phyloP scores from a whole-genome alignment of 2,329 filamentous ascomycete genomes.

The Pseudohalonectria lignicola region DNA sequence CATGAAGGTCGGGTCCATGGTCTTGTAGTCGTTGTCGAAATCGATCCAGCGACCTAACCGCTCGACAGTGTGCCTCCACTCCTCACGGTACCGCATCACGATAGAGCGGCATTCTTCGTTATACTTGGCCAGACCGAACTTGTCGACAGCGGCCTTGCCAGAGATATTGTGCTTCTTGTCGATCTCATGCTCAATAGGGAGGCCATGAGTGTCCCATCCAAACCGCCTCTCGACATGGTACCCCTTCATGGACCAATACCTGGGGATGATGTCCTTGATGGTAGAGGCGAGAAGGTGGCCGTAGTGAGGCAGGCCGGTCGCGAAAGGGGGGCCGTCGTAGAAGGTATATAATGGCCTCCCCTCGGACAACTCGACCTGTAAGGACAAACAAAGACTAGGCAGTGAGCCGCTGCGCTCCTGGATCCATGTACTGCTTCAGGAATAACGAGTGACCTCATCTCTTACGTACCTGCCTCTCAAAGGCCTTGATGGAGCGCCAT shows the following conservation, averaged over 20 bases:
- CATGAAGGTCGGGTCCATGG: conserved; percentile 94
- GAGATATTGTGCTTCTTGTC: conserved; percentile 91
- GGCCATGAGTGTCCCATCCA: conserved; percentile 88
- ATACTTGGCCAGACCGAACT: conserved; percentile 82
- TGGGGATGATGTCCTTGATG: conserved; percentile 93
- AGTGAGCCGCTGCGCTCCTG: conserved; percentile 2
- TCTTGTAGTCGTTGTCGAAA: conserved; percentile 98
- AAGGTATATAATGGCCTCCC: conserved; percentile 83
- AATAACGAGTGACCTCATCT: neutral
- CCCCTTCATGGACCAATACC: conserved; percentile 97
- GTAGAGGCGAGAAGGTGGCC: conserved; percentile 78
- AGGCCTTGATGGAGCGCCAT: conserved; percentile 90
- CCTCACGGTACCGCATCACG: conserved; percentile 79
- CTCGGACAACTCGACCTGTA: conserved; percentile 63
- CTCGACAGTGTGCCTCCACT: conserved; percentile 85
- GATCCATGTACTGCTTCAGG: neutral
- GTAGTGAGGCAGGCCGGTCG: conserved; percentile 45
- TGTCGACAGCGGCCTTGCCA: conserved; percentile 69
- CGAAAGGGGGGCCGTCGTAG: conserved; percentile 79
- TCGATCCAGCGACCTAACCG: conserved; percentile 91
- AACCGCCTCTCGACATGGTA: conserved; percentile 86
- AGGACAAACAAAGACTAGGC: conserved; percentile 6
- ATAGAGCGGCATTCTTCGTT: conserved; percentile 87
- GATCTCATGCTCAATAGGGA: conserved; percentile 95
- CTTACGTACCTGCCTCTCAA: conserved; percentile 60